These are phyloP conservation scores for Neoboletus subvelutipes DNA, from an alignment of 768 basidiomycete species.

Conservation along the genomic window DNA sequence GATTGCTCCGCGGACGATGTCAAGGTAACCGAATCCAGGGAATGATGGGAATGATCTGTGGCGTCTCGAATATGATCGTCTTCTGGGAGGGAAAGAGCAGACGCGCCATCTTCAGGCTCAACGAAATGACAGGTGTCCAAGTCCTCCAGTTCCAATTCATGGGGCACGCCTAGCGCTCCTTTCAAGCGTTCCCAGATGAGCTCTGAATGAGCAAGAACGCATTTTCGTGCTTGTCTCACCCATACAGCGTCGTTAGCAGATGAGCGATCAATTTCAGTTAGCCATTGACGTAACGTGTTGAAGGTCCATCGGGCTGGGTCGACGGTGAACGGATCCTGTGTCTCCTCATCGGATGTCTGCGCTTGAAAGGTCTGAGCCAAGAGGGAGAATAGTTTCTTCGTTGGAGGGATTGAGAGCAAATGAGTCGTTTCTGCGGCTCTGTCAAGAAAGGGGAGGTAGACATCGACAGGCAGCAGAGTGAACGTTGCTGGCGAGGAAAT, in stretches of 20 bases:
- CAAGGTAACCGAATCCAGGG: constrained; percentile 2
- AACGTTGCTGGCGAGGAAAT: constrained; percentile 54
- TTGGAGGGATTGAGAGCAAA: constrained; percentile 64
- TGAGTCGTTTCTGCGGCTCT: constrained; percentile 71
- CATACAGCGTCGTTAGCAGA: constrained; percentile 69
- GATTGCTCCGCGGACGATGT: constrained; percentile 16
- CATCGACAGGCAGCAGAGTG: constrained; percentile 71
- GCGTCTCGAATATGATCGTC: neutral
- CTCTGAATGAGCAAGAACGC: constrained; percentile 75
- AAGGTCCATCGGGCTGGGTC: constrained; percentile 75
- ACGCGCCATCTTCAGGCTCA: neutral
- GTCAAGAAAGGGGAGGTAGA: constrained; percentile 85
- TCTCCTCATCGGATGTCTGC: constrained; percentile 25
- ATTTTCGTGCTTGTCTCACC: constrained; percentile 70
- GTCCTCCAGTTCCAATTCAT: constrained; percentile 74
- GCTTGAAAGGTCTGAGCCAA: constrained; percentile 68
- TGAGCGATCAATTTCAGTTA: constrained; percentile 62
- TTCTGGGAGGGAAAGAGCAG: neutral
- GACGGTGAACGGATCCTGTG: constrained; percentile 37
- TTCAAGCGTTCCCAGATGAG: constrained; percentile 92
- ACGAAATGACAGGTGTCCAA: neutral
- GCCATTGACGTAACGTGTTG: constrained; percentile 62
- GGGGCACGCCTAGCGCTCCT: constrained; percentile 82
- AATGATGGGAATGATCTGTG: neutral
- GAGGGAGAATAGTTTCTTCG: constrained; percentile 68